Percentiles rank a stretch among this genome's conserved stretches.
phyloP scores from a whole-genome alignment of 2,329 filamentous ascomycete species.

The Fusarium subtropicale region DNA sequence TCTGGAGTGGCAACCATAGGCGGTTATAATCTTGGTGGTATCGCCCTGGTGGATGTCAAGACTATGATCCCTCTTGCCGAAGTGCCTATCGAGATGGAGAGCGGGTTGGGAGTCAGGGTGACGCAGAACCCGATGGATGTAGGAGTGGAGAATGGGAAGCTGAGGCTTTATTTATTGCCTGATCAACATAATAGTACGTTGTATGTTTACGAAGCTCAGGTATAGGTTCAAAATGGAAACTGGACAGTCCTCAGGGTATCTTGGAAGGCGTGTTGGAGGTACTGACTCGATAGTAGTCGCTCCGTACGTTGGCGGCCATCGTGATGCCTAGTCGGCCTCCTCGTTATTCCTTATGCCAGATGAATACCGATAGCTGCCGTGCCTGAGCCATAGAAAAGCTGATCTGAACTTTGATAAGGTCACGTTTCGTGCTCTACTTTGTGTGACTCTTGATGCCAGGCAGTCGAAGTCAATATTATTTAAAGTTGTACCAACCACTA shows the following conservation, averaged over 20 bases:
- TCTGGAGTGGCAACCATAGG: constrained; percentile 57
- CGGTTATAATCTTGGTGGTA: constrained; percentile 55
- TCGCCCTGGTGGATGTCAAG: constrained; percentile 59
- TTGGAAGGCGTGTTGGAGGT: not conserved
- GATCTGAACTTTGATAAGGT: no score
- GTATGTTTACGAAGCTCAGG: constrained; percentile 60
- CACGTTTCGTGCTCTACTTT: no score
- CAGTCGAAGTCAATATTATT: no score
- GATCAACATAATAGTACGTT: constrained; percentile 60
- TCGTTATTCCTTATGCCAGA: no score
- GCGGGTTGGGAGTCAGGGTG: constrained; percentile 53
- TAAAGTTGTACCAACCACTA: no score
- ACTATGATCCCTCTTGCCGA: constrained; percentile 60
- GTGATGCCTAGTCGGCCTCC: not conserved
- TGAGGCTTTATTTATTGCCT: constrained; percentile 61
- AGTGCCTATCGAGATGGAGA: constrained; percentile 58
- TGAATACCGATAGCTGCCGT: no score
- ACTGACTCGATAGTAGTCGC: no score
- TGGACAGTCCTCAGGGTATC: not conserved
- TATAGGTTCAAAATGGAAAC: constrained; percentile 2
- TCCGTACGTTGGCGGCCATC: no score
- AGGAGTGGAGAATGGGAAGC: constrained; percentile 56
- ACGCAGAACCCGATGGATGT: constrained; percentile 64
- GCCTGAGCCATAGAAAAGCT: no score
- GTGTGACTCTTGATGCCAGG: no score